phyloP scores from a whole-genome alignment of 2,329 filamentous ascomycete species.

The Xylaria sp. region DNA sequence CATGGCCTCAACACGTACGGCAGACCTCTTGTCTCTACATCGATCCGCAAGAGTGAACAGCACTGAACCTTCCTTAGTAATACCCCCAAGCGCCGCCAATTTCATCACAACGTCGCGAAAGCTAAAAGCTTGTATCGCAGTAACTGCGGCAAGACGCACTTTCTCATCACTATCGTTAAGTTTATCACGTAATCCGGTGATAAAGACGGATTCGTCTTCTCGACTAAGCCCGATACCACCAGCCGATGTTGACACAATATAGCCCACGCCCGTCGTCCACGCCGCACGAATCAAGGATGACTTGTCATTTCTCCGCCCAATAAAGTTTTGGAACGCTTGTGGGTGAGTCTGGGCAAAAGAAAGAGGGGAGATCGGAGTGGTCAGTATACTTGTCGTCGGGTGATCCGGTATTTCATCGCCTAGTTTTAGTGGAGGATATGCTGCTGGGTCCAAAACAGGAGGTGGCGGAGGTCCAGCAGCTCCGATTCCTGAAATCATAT shows the following conservation, averaged over 20 bases:
- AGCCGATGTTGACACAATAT: conserved; percentile 90
- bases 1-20: conserved; percentile 88
- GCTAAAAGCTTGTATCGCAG: conserved; percentile 82
- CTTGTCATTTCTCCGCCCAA: conserved; percentile 88
- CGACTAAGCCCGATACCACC: conserved; percentile 88
- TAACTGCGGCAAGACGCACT: conserved; percentile 89
- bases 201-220: conserved; percentile 80
- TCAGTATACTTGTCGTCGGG: conserved; percentile 71
- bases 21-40: conserved; percentile 84
- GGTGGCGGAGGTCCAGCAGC: conserved; percentile 85
- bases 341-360: conserved; percentile 88
- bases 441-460: conserved; percentile 79
- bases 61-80: conserved; percentile 80
- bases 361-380: conserved; percentile 85
- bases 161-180: conserved; percentile 90
- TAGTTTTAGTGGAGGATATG: conserved; percentile 81
- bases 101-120: conserved; percentile 85
- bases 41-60: conserved; percentile 86
- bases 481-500: conserved; percentile 93
- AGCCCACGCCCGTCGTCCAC: conserved; percentile 85
- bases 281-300: conserved; percentile 82
- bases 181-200: conserved; percentile 81
- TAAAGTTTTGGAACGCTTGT: conserved; percentile 82
- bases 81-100: conserved; percentile 79
- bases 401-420: conserved; percentile 65